Evolutionary conservation across 176 grass and related monocot species (phyloP).

Genomic region (Carex myosuroides): DNA sequence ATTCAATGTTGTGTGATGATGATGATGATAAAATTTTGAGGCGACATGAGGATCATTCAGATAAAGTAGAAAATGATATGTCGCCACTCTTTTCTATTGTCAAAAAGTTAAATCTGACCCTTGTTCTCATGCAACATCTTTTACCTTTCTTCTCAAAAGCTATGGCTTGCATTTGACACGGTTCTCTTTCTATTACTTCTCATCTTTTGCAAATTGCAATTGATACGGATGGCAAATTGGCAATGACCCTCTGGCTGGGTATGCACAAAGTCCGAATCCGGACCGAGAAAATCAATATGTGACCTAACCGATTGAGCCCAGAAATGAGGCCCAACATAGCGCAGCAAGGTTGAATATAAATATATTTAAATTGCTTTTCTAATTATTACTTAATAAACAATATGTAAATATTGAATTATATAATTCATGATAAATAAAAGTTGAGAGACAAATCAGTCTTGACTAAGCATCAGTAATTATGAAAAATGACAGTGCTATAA

Average conservation of each 20-base stretch:
- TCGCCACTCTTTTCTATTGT: not conserved
- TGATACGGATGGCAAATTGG: not conserved
- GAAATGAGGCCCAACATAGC: not conserved
- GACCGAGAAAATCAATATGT: not conserved
- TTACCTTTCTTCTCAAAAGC: not conserved
- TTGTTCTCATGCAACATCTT: not conserved
- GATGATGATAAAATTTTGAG: not conserved
- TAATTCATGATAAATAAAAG: too few species aligned
- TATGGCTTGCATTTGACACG: not conserved
- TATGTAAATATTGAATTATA: too few species aligned
- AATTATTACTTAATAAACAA: too few species aligned
- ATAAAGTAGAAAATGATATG: conserved; percentile 1
- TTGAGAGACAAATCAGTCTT: too few species aligned
- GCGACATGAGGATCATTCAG: not conserved
- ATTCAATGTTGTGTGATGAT: not conserved
- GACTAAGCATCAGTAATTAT: too few species aligned
- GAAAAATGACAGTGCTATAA: too few species aligned
- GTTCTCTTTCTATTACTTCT: not conserved
- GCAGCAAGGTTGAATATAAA: too few species aligned
- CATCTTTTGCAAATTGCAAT: not conserved
- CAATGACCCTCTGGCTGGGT: not conserved
- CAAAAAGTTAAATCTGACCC: conserved; percentile 2
- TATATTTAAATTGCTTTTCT: too few species aligned
- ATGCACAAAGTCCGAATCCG: not conserved
- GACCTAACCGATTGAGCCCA: not conserved